Percentiles rank a stretch among this genome's conserved stretches.
Conservation (phyloP, 768 basidiomycete genomes). For the Amanita thiersii region DNA sequence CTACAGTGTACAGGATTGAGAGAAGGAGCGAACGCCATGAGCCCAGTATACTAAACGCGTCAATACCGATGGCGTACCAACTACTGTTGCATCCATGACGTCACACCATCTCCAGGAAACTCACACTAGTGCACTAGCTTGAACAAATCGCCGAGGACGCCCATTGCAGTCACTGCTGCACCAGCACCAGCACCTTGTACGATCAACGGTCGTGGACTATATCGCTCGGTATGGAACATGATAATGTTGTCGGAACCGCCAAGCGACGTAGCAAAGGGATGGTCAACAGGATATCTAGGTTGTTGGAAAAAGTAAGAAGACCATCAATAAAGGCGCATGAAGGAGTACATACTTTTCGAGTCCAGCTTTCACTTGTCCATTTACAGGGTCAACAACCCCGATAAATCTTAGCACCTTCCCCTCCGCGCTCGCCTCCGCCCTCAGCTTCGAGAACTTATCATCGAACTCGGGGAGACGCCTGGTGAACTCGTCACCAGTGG, state of each 20-base stretch:
- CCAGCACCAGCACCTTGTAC: conserved; percentile 96
- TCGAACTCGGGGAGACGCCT: conserved; percentile 76
- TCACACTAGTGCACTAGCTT: conserved; percentile 31
- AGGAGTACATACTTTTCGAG: conserved; percentile 65
- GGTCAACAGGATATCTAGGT: conserved; percentile 73
- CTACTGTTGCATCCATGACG: no score
- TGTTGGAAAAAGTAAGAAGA: conserved; percentile 1
- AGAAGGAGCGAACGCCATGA: no score
- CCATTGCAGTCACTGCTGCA: conserved; percentile 98
- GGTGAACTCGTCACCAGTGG: conserved; percentile 80
- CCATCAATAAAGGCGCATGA: not conserved
- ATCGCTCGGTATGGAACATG: conserved; percentile 93
- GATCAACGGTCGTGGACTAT: conserved; percentile 81
- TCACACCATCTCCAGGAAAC: no score
- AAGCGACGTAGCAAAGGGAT: conserved; percentile 93
- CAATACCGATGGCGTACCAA: no score
- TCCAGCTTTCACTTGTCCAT: conserved; percentile 73
- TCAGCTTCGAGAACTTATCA: conserved; percentile 62
- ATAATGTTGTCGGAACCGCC: conserved; percentile 98
- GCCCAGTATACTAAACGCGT: no score
- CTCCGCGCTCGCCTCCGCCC: conserved; percentile 69
- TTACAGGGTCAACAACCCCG: conserved; percentile 81
- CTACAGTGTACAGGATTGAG: no score
- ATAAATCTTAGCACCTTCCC: conserved; percentile 90
- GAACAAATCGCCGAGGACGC: conserved; percentile 84